These are phyloP conservation scores for Dittrichia graveolens DNA, from an alignment of 129 eudicot species.

Conservation along the genomic window DNA sequence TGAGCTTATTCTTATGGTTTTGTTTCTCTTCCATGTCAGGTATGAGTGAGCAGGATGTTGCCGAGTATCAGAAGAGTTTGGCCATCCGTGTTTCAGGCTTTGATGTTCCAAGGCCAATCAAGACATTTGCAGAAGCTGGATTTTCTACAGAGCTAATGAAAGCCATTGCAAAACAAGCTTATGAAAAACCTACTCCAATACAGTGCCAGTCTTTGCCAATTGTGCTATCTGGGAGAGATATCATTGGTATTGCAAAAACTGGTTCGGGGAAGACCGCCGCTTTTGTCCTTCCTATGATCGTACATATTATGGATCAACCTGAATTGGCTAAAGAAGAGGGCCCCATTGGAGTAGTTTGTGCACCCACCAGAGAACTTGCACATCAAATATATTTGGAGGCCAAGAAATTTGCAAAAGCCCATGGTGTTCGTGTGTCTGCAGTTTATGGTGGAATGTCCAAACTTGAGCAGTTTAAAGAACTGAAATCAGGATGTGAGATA, in stretches of 20 bases:
- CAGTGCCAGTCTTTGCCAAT: slow-evolving; percentile 93
- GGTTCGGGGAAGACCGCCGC: slow-evolving; percentile 99
- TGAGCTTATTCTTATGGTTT: slow-evolving; percentile 8
- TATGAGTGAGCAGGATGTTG: slow-evolving; percentile 88
- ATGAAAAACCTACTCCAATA: slow-evolving; percentile 93
- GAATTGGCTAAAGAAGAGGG: slow-evolving; percentile 93
- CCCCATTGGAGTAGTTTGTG: slow-evolving; percentile 93
- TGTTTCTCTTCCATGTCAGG: slow-evolving; percentile 49
- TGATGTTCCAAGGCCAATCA: slow-evolving; percentile 93
- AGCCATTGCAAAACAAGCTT: slow-evolving; percentile 88
- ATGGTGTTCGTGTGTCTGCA: slow-evolving; percentile 86
- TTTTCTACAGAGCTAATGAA: slow-evolving; percentile 78
- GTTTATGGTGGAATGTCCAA: slow-evolving; percentile 99
- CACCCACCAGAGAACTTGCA: slow-evolving; percentile 97
- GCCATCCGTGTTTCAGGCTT: slow-evolving; percentile 95
- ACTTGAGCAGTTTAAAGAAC: slow-evolving; percentile 91
- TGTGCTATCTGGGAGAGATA: slow-evolving; percentile 83
- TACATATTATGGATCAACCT: slow-evolving; percentile 95
- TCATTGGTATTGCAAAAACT: slow-evolving; percentile 97
- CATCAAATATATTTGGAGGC: slow-evolving; percentile 95
- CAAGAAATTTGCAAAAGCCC: slow-evolving; percentile 86
- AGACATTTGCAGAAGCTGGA: slow-evolving; percentile 88
- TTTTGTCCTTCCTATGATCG: slow-evolving; percentile 96
- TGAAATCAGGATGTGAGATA: slow-evolving; percentile 90
- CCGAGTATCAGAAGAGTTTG: slow-evolving; percentile 73